Percentiles rank a stretch among this genome's conserved stretches.
phyloP scores from a whole-genome alignment of 2,329 filamentous ascomycete genomes.

The Pseudogymnoascus pannorum region DNA sequence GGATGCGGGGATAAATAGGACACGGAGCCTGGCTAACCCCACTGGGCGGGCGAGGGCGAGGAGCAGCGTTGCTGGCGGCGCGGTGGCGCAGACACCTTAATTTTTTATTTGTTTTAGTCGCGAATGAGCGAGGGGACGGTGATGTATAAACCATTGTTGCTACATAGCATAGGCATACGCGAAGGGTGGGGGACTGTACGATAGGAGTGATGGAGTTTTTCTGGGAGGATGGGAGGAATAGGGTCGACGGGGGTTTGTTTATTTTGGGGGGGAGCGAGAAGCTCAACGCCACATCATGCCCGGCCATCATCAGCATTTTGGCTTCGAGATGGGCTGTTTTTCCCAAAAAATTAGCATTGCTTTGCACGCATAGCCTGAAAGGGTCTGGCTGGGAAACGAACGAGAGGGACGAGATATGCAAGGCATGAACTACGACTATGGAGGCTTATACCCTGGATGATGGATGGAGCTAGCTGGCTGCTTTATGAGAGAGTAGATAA shows the following conservation, averaged over 20 bases:
- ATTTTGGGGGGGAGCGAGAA: background rate
- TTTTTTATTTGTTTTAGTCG: background rate
- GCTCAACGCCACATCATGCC: background rate
- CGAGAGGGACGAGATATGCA: slow-evolving; percentile 1
- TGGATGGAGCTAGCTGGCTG: background rate
- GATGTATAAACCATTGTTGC: slow-evolving; percentile 5
- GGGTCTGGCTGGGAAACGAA: background rate
- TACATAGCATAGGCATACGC: slow-evolving; percentile 1
- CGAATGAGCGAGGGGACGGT: background rate
- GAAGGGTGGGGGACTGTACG: background rate
- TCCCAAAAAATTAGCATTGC: background rate
- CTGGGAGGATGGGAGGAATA: background rate
- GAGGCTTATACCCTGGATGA: slow-evolving; percentile 5
- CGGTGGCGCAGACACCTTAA: slow-evolving; percentile 3
- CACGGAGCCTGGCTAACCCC: background rate
- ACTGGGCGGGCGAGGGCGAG: background rate
- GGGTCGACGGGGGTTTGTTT: background rate
- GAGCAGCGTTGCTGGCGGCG: background rate
- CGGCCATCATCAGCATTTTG: background rate
- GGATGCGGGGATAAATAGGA: slow-evolving; percentile 10
- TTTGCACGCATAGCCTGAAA: background rate
- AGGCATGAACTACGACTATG: slow-evolving; percentile 5
- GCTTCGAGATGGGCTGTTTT: background rate
- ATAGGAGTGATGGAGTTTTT: background rate
- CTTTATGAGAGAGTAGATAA: background rate